phyloP scores from a whole-genome alignment of 345 rosid genomes.

The rapeseed (Brassica napus) region DNA sequence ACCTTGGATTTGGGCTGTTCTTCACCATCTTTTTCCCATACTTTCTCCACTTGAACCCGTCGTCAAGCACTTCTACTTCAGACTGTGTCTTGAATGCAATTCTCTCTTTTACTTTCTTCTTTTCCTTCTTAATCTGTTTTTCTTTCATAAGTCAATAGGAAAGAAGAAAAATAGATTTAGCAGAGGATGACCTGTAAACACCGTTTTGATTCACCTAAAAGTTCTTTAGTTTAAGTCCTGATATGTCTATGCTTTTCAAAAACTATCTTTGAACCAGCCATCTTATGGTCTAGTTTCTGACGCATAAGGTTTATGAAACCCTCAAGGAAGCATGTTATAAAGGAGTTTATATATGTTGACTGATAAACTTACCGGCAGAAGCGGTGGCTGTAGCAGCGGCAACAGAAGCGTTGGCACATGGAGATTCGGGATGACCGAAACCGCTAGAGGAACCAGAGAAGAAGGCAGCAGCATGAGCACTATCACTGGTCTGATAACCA shows the following conservation, averaged over 20 bases:
- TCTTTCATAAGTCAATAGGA: slow-evolving; percentile 17
- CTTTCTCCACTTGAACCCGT: slow-evolving; percentile 95
- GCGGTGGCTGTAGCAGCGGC: slow-evolving; percentile 14
- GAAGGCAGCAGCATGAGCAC: slow-evolving; percentile 12
- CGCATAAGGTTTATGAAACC: neutral
- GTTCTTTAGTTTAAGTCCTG: neutral
- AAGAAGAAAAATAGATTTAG: neutral
- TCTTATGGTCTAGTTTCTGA: neutral
- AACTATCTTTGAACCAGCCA: neutral
- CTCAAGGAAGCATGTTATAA: neutral
- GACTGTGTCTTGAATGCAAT: slow-evolving; percentile 81
- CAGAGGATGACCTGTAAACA: neutral
- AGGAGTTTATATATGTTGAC: neutral
- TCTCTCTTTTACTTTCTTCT: slow-evolving; percentile 54
- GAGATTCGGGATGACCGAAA: slow-evolving; percentile 25
- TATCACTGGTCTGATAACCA: slow-evolving; percentile 41
- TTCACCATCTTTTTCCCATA: slow-evolving; percentile 98
- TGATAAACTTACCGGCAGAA: slow-evolving; percentile 34
- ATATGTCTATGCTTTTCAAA: neutral
- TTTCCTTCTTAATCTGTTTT: slow-evolving; percentile 39
- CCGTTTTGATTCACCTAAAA: slow-evolving; percentile 4
- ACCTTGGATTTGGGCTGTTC: slow-evolving; percentile 94
- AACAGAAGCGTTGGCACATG: slow-evolving; percentile 11
- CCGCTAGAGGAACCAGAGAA: slow-evolving; percentile 39
- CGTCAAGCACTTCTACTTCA: slow-evolving; percentile 78